Evolutionary conservation across 2,329 filamentous ascomycete species (phyloP).

Genomic region (Colletotrichum musae): DNA sequence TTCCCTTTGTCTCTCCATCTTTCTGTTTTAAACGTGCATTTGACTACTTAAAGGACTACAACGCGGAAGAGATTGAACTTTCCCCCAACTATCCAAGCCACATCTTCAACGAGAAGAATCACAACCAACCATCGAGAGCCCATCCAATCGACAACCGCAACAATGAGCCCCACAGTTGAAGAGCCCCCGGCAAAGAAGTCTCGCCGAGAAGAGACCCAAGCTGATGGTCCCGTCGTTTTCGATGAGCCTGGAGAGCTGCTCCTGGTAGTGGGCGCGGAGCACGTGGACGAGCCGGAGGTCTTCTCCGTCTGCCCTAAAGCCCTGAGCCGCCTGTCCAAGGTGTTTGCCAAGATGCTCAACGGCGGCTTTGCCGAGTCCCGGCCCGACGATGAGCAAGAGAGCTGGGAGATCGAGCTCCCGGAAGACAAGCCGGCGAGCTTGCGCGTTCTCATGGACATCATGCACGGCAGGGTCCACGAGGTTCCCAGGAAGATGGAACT

Average conservation of each 20-base stretch:
- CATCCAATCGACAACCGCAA: background rate
- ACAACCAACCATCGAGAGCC: background rate
- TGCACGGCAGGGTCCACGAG: constrained; percentile 47
- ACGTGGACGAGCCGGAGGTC: background rate
- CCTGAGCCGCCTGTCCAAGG: constrained; percentile 45
- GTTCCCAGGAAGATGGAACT: constrained; percentile 43
- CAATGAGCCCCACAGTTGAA: background rate
- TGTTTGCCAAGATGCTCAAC: constrained; percentile 48
- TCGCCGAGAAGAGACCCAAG: background rate
- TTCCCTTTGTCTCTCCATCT: too few relatives aligned
- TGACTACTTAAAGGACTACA: too few relatives aligned
- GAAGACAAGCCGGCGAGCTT: constrained; percentile 49
- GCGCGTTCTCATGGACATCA: constrained; percentile 48
- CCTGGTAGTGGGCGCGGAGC: background rate
- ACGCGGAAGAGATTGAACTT: too few relatives aligned
- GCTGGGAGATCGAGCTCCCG: constrained; percentile 48
- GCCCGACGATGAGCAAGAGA: background rate
- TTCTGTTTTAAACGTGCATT: too few relatives aligned
- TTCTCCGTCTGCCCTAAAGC: constrained; percentile 47
- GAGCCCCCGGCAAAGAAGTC: background rate
- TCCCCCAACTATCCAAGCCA: too few relatives aligned
- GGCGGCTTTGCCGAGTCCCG: constrained; percentile 46
- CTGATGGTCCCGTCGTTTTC: background rate
- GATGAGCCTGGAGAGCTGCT: background rate
- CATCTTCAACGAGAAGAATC: too few relatives aligned